These are phyloP conservation scores for Miscanthus sacchariflorus DNA, from an alignment of 202 grass and related monocot species.

Conservation along the genomic window DNA sequence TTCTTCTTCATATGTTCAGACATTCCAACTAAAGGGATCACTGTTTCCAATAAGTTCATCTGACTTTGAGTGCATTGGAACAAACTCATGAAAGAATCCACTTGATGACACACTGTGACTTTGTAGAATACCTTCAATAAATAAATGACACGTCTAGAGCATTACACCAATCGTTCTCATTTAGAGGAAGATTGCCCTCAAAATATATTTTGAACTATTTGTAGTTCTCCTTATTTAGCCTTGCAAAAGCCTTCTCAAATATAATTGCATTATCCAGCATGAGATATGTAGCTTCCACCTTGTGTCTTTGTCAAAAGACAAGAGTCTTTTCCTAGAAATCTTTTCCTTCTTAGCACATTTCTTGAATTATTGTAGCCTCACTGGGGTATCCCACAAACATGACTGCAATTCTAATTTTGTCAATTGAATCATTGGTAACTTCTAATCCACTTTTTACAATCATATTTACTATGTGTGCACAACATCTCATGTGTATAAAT, in stretches of 20 bases:
- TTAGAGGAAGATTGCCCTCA: neutral
- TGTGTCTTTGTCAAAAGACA: neutral
- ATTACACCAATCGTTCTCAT: constrained; percentile 16
- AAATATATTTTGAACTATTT: neutral
- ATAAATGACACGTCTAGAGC: neutral
- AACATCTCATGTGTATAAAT: constrained; percentile 26
- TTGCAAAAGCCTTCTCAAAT: constrained; percentile 3
- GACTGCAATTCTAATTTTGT: neutral
- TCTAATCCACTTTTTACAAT: neutral
- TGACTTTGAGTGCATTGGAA: constrained; percentile 8
- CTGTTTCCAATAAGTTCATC: neutral
- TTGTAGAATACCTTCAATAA: constrained; percentile 43
- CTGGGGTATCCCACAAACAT: neutral
- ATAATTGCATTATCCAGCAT: neutral
- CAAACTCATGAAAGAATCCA: constrained; percentile 39
- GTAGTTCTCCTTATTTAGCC: neutral
- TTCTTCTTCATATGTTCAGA: no score
- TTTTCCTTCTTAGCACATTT: constrained; percentile 23
- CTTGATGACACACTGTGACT: constrained; percentile 1
- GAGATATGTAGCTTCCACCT: neutral
- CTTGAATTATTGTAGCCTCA: neutral
- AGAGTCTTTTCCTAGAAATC: neutral
- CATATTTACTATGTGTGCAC: neutral
- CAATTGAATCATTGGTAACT: no score
- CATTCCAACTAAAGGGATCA: neutral